These are phyloP conservation scores for Wallacemonas sp. DNA, from an alignment of 208 protist genomes.

Conservation along the genomic window DNA sequence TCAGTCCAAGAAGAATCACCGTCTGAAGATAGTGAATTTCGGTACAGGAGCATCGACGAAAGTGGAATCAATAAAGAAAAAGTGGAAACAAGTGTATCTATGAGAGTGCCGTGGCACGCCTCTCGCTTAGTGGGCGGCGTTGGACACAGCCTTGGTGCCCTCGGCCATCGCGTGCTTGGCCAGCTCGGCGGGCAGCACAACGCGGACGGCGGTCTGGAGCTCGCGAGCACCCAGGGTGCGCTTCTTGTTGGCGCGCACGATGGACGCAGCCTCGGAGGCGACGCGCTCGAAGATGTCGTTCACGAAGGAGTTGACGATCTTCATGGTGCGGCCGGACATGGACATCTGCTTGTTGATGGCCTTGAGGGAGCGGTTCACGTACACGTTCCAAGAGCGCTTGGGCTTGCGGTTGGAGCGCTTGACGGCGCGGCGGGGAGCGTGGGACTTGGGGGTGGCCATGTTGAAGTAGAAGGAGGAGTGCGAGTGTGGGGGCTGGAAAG, in stretches of 20 bases:
- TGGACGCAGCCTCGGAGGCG: slow-evolving; percentile 89
- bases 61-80: slow-evolving; percentile 4
- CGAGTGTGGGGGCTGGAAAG: slow-evolving; percentile 7
- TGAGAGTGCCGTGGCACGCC: slow-evolving; percentile 1
- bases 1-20: background rate
- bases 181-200: slow-evolving; percentile 97
- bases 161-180: slow-evolving; percentile 99
- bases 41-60: background rate
- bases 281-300: slow-evolving; percentile 98
- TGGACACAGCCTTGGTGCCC: slow-evolving; percentile 98
- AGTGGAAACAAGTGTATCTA: background rate
- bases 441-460: slow-evolving; percentile 57
- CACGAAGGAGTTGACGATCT: slow-evolving; percentile 98
- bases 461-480: slow-evolving; percentile 10
- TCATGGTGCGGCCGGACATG: slow-evolving; percentile 96
- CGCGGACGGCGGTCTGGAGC: slow-evolving; percentile 96
- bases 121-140: slow-evolving; percentile 42
- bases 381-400: slow-evolving; percentile 85
- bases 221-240: slow-evolving; percentile 95
- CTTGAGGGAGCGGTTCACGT: slow-evolving; percentile 94
- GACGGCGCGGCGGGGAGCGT: slow-evolving; percentile 20
- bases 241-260: slow-evolving; percentile 96
- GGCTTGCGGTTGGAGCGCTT: slow-evolving; percentile 71
- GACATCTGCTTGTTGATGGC: slow-evolving; percentile 96
- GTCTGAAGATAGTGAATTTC: background rate